These are phyloP conservation scores for Penicillium taxi DNA, from an alignment of 495 filamentous ascomycete genomes.

Conservation along the genomic window DNA sequence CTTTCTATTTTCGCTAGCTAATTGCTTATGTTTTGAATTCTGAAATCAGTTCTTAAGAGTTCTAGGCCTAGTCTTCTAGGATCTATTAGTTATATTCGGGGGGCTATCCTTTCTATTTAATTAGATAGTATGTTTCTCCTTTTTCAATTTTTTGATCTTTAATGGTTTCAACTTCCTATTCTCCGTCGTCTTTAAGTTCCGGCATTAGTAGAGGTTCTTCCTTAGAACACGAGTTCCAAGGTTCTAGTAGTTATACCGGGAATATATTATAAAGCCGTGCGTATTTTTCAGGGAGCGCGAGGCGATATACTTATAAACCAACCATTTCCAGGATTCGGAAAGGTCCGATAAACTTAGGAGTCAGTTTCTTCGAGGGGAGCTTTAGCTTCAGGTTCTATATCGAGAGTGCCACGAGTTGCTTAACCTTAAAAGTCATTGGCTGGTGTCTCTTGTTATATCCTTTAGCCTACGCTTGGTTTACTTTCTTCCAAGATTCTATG, in stretches of 20 bases:
- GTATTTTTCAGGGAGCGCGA: neutral
- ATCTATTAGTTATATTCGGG: too few species aligned
- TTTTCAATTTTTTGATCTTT: neutral
- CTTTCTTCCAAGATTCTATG: slow-evolving; percentile 1
- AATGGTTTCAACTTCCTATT: neutral
- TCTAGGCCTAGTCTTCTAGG: too few species aligned
- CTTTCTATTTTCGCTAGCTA: too few species aligned
- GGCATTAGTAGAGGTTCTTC: neutral
- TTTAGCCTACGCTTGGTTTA: neutral
- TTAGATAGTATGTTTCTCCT: neutral
- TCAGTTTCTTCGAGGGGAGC: neutral
- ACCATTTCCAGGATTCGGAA: neutral
- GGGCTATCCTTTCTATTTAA: too few species aligned
- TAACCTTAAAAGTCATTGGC: neutral
- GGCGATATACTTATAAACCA: neutral
- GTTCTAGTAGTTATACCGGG: neutral
- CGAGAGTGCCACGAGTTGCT: neutral
- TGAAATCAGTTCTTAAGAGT: too few species aligned
- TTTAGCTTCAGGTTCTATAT: neutral
- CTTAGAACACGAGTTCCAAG: neutral
- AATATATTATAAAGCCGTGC: neutral
- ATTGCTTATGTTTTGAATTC: too few species aligned
- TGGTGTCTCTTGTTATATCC: slow-evolving; percentile 3
- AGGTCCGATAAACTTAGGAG: neutral
- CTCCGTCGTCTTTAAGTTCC: neutral